Conservation (phyloP, 805 yeast genomes). For the Millerozyma miso region DNA sequence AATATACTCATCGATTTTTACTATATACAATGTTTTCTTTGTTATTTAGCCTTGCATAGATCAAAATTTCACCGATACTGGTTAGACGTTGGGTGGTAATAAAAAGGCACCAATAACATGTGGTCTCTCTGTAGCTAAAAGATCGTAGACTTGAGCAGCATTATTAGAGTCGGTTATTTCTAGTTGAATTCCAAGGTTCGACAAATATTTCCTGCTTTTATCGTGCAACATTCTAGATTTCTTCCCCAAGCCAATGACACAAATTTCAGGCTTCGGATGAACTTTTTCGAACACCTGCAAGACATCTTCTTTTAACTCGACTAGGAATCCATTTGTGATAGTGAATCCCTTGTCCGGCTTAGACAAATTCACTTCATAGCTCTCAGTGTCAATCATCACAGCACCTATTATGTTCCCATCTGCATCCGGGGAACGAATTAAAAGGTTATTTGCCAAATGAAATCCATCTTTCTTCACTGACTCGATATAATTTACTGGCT, state of each 20-base stretch:
- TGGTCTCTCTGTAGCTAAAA: slow-evolving; percentile 78
- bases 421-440: slow-evolving; percentile 40
- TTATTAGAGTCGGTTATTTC: slow-evolving; percentile 61
- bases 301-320: slow-evolving; percentile 45
- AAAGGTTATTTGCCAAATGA: slow-evolving; percentile 51
- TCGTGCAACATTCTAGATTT: slow-evolving; percentile 60
- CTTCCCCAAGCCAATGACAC: slow-evolving; percentile 68
- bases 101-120: slow-evolving; percentile 67
- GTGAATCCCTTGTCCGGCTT: slow-evolving; percentile 39
- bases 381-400: slow-evolving; percentile 52
- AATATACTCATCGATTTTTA: background rate
- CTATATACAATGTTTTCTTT: background rate
- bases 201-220: slow-evolving; percentile 45
- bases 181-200: slow-evolving; percentile 60
- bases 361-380: slow-evolving; percentile 54
- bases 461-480: slow-evolving; percentile 51
- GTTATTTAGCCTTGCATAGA: background rate
- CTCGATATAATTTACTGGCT: slow-evolving; percentile 42
- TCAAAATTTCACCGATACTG: background rate
- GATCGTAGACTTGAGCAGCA: slow-evolving; percentile 68
- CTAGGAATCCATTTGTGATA: slow-evolving; percentile 44
- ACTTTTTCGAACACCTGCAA: slow-evolving; percentile 49
- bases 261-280: slow-evolving; percentile 74
- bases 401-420: slow-evolving; percentile 41
- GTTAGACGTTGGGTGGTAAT: slow-evolving; percentile 57